Evolutionary conservation across 371 early-diverging fungal genomes (phyloP), one percentile per base, ranked within the genome.

Genomic region (Mucor mucedo): DNA sequence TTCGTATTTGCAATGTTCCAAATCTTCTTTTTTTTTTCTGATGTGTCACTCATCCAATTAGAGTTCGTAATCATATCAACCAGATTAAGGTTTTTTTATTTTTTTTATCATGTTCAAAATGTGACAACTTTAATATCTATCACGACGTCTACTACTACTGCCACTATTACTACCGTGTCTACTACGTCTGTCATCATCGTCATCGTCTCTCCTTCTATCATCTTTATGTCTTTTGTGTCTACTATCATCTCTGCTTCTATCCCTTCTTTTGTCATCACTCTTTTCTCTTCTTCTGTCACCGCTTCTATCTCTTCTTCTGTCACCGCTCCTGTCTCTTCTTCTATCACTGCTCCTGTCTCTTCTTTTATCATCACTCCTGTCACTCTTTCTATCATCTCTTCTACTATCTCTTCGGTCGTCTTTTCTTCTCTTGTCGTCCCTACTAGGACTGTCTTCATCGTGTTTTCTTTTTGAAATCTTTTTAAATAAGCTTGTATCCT

Each of bases 401-500:
- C 7, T 10, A 8, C 39, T 21, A 5, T 57, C 44, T 21, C 47
- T 49, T 4, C 50, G 13, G 48, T 42, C 54, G 32, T 60, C 59
- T 59, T 21, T 55, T 55, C 56, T 40, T 11, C 50, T 41, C 5
- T 58, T 21, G 4, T 50, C 50, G 13, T 50, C 50, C n/a, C 47
- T 33, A 9, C 53, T 30, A 32, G 50, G 40, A 27, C 55, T 38
- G 27, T 63, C 64, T 30, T 76, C 71, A 11, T 82, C 78, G 9
- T 59, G 48, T 44, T 62, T 73, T 41, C 52, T 60, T 55, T 79
- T 79, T 29, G 70, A 58, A 13, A 78, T 74, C 52, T 80, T 80
- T 58, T 78, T 78, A 40, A 81, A 78, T 21, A 81, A 52, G 30
- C 72, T 77, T 4, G 73, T 70, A 29, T 81, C 78, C 59, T 78